phyloP scores from a whole-genome alignment of 2,329 filamentous ascomycete genomes.

The Monosporascus sp. region DNA sequence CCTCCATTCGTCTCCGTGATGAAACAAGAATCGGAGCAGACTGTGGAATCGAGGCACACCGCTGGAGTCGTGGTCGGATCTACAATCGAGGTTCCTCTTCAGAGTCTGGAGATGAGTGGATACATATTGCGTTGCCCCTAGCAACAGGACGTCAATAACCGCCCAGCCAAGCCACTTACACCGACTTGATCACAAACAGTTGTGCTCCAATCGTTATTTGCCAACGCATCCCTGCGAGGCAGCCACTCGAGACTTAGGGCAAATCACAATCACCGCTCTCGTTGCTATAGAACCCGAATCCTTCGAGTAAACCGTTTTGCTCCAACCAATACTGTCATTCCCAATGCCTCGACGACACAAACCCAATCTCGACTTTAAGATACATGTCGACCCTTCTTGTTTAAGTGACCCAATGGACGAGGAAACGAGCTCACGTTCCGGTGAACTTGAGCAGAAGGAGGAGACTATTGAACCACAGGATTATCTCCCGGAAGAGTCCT shows the following conservation, averaged over 20 bases:
- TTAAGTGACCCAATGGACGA: constrained; percentile 37
- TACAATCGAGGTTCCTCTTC: no score
- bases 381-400: constrained; percentile 44
- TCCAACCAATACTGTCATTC: neutral
- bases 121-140: no score
- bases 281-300: neutral
- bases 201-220: neutral
- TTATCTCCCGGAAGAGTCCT: neutral
- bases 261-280: neutral
- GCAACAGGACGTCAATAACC: no score
- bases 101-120: no score
- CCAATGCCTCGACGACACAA: constrained; percentile 21
- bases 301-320: neutral
- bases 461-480: neutral
- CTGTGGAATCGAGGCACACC: no score
- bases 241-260: neutral
- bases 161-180: neutral
- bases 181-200: neutral
- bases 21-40: no score
- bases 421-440: constrained; percentile 12
- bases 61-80: no score
- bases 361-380: constrained; percentile 40
- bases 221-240: neutral
- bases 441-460: constrained; percentile 4
- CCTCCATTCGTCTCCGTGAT: no score